Conservation (phyloP, 768 basidiomycete species). For the Symmetrospora coprosmae region DNA sequence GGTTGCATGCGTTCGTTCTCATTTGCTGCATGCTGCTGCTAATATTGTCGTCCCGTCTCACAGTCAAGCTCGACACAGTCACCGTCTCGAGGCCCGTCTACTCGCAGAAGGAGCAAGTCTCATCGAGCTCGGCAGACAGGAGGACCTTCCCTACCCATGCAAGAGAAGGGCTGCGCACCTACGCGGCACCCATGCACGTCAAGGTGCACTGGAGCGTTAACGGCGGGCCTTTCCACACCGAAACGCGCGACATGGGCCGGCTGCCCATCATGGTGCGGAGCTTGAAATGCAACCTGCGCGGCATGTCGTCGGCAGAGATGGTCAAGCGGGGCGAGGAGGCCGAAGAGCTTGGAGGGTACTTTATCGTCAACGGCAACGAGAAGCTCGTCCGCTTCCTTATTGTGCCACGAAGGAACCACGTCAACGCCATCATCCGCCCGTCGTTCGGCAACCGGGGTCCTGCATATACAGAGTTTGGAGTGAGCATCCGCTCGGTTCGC, state of each 20-base stretch:
- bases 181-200: slow-evolving; percentile 74
- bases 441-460: slow-evolving; percentile 85
- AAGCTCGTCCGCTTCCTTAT: slow-evolving; percentile 95
- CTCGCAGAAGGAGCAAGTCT: slow-evolving; percentile 58
- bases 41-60: background rate
- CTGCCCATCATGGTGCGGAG: slow-evolving; percentile 98
- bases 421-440: slow-evolving; percentile 77
- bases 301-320: slow-evolving; percentile 68
- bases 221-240: slow-evolving; percentile 53
- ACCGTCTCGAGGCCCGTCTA: slow-evolving; percentile 73
- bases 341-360: slow-evolving; percentile 97
- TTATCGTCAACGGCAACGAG: slow-evolving; percentile 97
- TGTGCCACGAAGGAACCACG: slow-evolving; percentile 86
- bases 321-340: slow-evolving; percentile 86
- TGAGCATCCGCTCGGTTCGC: slow-evolving; percentile 87
- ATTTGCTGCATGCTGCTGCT: background rate
- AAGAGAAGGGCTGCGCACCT: slow-evolving; percentile 81
- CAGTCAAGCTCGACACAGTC: slow-evolving; percentile 84
- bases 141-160: slow-evolving; percentile 73
- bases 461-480: slow-evolving; percentile 84
- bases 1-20: slow-evolving; percentile 41
- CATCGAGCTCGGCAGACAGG: slow-evolving; percentile 56
- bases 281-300: slow-evolving; percentile 75
- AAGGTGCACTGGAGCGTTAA: slow-evolving; percentile 73
- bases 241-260: slow-evolving; percentile 71